Evolutionary conservation across 1,139 yeast genomes (phyloP).

Genomic region (Pichia sp.): DNA sequence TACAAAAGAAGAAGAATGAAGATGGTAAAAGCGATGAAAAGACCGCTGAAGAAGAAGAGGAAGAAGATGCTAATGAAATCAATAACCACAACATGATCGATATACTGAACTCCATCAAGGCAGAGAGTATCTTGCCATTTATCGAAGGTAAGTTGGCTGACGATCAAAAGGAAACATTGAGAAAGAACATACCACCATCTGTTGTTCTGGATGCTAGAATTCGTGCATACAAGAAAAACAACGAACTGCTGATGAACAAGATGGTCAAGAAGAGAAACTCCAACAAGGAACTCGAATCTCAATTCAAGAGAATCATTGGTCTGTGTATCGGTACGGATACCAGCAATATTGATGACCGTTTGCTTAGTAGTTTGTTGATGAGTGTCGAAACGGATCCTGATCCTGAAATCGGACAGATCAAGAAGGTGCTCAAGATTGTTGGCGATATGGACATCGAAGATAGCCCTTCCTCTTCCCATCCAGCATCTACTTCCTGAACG

Average conservation of each 20-base stretch:
- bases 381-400: slow-evolving; percentile 88
- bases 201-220: slow-evolving; percentile 72
- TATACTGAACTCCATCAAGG: slow-evolving; percentile 23
- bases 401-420: slow-evolving; percentile 34
- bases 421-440: slow-evolving; percentile 38
- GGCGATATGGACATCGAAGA: slow-evolving; percentile 46
- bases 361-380: slow-evolving; percentile 80
- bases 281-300: slow-evolving; percentile 68
- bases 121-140: slow-evolving; percentile 23
- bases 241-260: slow-evolving; percentile 51
- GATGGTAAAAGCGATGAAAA: slow-evolving; percentile 22
- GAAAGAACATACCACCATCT: slow-evolving; percentile 53
- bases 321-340: slow-evolving; percentile 82
- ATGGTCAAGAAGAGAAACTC: slow-evolving; percentile 38
- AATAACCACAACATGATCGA: slow-evolving; percentile 4
- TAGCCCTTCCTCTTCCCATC: not conserved
- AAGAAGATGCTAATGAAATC: not conserved
- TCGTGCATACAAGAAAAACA: slow-evolving; percentile 71
- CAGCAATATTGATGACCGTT: slow-evolving; percentile 71
- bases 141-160: slow-evolving; percentile 26
- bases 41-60: slow-evolving; percentile 1
- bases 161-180: slow-evolving; percentile 3
- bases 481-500: too few relatives aligned
- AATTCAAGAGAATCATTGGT: slow-evolving; percentile 87
- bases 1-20: too few relatives aligned